Conservation (phyloP, 2,329 filamentous ascomycete genomes). For the Aspergillus terreus region DNA sequence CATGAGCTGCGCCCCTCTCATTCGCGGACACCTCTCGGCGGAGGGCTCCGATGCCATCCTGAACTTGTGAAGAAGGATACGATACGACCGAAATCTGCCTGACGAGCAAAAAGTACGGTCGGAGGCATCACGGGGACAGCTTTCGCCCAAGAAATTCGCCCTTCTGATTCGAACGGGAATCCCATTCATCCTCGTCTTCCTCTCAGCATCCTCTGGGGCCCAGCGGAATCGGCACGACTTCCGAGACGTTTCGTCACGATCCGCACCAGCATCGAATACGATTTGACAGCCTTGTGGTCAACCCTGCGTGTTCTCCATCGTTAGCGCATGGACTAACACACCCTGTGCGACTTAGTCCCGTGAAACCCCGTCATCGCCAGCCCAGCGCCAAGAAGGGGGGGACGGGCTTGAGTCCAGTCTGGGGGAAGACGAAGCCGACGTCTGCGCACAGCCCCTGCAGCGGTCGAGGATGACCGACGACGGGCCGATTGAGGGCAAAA, state of each 20-base stretch:
- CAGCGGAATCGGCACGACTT: constrained; percentile 12
- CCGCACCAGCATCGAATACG: constrained; percentile 2
- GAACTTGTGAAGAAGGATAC: no score
- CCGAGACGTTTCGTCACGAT: constrained; percentile 11
- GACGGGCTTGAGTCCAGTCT: no score
- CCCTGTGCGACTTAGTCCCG: background rate
- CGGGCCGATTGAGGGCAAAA: background rate
- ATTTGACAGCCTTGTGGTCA: constrained; percentile 15
- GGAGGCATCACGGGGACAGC: background rate
- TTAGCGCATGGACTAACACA: no score
- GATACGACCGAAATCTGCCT: background rate
- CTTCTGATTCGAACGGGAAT: no score
- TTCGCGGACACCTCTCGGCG: no score
- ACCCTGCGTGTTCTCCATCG: background rate
- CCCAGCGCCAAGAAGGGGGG: background rate
- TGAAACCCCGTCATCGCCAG: background rate
- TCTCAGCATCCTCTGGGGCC: no score
- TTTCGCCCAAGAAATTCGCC: no score
- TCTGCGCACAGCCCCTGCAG: background rate
- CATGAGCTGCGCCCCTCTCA: background rate
- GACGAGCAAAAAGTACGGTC: background rate
- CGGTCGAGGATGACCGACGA: background rate
- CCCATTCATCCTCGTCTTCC: no score
- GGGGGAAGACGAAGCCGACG: no score
- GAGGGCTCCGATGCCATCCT: no score